Base-by-base conservation (phyloP, 2,329 filamentous ascomycete genomes). In the Pleurostoma richardsiae region DNA sequence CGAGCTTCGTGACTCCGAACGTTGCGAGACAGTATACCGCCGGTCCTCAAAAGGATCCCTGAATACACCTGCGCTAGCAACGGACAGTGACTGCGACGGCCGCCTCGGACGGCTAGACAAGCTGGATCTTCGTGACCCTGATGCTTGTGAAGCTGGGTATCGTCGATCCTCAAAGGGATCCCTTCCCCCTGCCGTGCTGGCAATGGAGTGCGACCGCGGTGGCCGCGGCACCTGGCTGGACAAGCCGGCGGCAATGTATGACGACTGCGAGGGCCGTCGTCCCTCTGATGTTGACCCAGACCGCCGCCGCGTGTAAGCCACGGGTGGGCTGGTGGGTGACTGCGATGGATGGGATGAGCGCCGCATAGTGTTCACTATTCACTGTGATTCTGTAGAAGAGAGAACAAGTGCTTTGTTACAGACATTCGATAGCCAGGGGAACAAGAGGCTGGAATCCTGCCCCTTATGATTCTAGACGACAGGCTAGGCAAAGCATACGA, bases 121-220 rank as follows among this genome's bases (percentile, higher is more conserved):
- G 33, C 33, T 36, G 33, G 33, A 8, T 36, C 33, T 36, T 8
- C n/a, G 8, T n/a, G 33, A 36, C 8, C 8, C n/a, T 36, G 50
- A 50, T 26, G 29, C 38, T 4, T 40, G 42, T 7, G 50, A 44
- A 10, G 43, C 31, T 36, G 47, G 42, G 28, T 48, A 50, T 28
- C 49, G 44, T 11, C n/a, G 40, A n/a, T 42, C 40, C 42, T 52
- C 50, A 11, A 52, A 52, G 7, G 50, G 50, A 19, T 52, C 19
- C 19, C 19, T 48, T 10, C 27, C 42, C 7, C 10, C 36, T 29
- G 41, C 30, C 8, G 26, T n/a, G 29, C 4, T 36, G 33, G 50
- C 50, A 2, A 5, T 42, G 29, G 42, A 31, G 11, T 27, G 30
- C 7, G 30, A 29, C n/a, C 28, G 8, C 10, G 27, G 40, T 4